Evolutionary conservation across 2,329 filamentous ascomycete species (phyloP).

Genomic region (Bipolaris sorokiniana): DNA sequence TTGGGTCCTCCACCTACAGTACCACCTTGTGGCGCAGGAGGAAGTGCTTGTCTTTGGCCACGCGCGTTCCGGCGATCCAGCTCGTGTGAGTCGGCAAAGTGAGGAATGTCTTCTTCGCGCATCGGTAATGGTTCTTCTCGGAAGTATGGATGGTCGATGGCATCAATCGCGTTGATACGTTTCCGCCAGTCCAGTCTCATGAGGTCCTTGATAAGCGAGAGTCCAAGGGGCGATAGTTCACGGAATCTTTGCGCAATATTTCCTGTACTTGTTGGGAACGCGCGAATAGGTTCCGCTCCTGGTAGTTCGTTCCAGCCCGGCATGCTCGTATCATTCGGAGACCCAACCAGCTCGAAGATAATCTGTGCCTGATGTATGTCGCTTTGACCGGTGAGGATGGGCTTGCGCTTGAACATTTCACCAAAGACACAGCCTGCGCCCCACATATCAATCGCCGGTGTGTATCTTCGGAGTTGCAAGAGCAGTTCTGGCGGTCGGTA

Average conservation of each 20-base stretch:
- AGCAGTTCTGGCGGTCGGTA: conserved; percentile 94
- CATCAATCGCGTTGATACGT: conserved; percentile 91
- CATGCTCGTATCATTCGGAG: conserved; percentile 89
- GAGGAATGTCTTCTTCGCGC: conserved; percentile 83
- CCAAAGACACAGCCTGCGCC: conserved; percentile 98
- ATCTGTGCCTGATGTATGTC: conserved; percentile 89
- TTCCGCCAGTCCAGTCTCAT: conserved; percentile 87
- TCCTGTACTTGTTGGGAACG: conserved; percentile 65
- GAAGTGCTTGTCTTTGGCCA: conserved; percentile 80
- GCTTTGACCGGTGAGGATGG: conserved; percentile 87
- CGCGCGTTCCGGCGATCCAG: conserved; percentile 92
- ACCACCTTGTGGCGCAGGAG: conserved; percentile 89
- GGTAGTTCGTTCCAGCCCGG: conserved; percentile 85
- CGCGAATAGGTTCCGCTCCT: conserved; percentile 75
- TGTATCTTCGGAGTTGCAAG: conserved; percentile 86
- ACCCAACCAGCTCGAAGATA: conserved; percentile 91
- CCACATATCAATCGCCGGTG: conserved; percentile 98
- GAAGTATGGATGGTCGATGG: conserved; percentile 91
- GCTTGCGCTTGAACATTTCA: conserved; percentile 94
- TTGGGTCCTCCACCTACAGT: conserved; percentile 77
- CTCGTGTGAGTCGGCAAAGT: conserved; percentile 94
- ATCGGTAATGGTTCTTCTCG: conserved; percentile 77
- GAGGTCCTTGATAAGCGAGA: conserved; percentile 81
- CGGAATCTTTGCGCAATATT: conserved; percentile 77
- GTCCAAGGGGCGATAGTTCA: conserved; percentile 73